phyloP scores from a whole-genome alignment of 192 early-diverging fungal genomes.

The Backusella mclennaniae region DNA sequence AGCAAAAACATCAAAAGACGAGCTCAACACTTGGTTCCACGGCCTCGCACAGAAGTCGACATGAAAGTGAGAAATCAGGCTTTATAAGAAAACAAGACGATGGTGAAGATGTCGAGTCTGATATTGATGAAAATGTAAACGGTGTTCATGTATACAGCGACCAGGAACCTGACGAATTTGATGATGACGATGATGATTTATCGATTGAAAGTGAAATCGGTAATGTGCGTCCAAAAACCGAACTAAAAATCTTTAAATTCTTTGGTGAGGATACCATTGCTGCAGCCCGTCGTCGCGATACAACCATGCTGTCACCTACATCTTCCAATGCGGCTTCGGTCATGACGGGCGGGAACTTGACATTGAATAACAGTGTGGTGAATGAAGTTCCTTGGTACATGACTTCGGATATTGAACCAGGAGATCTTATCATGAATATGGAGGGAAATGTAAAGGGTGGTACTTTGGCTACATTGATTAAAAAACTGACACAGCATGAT shows the following conservation, averaged over 20 bases:
- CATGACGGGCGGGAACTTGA: background rate
- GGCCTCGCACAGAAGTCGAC: background rate
- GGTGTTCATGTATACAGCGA: background rate
- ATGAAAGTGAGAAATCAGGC: background rate
- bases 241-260: conserved; percentile 57
- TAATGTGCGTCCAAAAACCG: background rate
- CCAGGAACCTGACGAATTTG: background rate
- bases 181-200: background rate
- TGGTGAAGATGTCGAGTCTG: background rate
- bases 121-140: conserved; percentile 4
- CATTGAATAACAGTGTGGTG: background rate
- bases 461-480: conserved; percentile 70
- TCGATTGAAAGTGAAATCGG: background rate
- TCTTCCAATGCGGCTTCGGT: background rate
- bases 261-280: conserved; percentile 52
- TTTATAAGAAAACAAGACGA: background rate
- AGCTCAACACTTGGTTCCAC: background rate
- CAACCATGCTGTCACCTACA: background rate
- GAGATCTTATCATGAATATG: conserved; percentile 71
- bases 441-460: conserved; percentile 85
- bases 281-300: conserved; percentile 14
- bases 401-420: conserved; percentile 56
- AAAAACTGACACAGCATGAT: conserved; percentile 82
- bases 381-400: conserved; percentile 55
- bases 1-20: background rate